A percentile compares a stretch with the other conserved stretches of the same genome.
These are phyloP conservation scores for Wickerhamomyces canadensis DNA, from an alignment of 805 yeast species.

Conservation along the genomic window DNA sequence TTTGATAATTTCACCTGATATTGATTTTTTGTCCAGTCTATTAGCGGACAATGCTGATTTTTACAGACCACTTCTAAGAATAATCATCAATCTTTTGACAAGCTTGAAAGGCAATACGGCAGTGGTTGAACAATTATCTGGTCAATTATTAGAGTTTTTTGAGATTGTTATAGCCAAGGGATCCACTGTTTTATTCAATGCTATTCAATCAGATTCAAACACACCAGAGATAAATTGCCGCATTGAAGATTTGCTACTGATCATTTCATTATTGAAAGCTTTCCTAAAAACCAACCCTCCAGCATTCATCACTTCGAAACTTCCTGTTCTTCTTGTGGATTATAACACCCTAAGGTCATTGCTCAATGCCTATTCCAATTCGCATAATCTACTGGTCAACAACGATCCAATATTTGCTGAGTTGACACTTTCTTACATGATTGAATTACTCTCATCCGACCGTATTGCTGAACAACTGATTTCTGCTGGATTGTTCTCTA, in stretches of 20 bases:
- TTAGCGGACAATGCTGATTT: slow-evolving; percentile 32
- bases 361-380: slow-evolving; percentile 59
- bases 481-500: slow-evolving; percentile 57
- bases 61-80: slow-evolving; percentile 59
- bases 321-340: slow-evolving; percentile 48
- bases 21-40: slow-evolving; percentile 41
- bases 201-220: slow-evolving; percentile 50
- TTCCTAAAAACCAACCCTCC: slow-evolving; percentile 47
- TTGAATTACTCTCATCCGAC: slow-evolving; percentile 59
- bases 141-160: slow-evolving; percentile 51
- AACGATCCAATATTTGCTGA: slow-evolving; percentile 71
- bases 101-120: slow-evolving; percentile 36
- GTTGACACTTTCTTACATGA: slow-evolving; percentile 58
- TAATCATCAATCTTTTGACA: slow-evolving; percentile 43
- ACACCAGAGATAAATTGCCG: slow-evolving; percentile 36
- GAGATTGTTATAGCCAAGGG: slow-evolving; percentile 63
- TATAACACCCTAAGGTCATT: slow-evolving; percentile 59
- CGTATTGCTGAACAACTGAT: slow-evolving; percentile 63
- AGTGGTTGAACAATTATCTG: slow-evolving; percentile 42
- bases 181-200: slow-evolving; percentile 49
- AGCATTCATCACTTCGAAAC: slow-evolving; percentile 37
- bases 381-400: slow-evolving; percentile 54
- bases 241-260: slow-evolving; percentile 58
- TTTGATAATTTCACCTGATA: slow-evolving; percentile 42
- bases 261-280: slow-evolving; percentile 59